A percentile compares a stretch with the other conserved stretches of the same genome.
Conservation (phyloP, 352 stramenopile genomes). For the Pythium phragmiticola region DNA sequence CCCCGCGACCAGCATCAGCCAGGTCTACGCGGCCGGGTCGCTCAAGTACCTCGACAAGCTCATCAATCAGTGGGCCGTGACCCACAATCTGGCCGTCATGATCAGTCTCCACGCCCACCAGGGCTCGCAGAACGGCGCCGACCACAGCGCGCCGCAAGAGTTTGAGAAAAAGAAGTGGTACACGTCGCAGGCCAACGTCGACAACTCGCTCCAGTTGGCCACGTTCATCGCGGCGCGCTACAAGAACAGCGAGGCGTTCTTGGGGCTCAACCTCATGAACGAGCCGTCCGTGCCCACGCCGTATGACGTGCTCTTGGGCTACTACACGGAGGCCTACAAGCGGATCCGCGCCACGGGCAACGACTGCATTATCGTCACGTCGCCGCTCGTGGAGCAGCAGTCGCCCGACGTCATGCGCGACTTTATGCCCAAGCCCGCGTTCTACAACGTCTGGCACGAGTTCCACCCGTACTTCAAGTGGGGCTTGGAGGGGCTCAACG, state of each 20-base stretch:
- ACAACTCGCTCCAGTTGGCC: constrained; percentile 41
- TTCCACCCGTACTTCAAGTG: constrained; percentile 60
- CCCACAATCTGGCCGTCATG: constrained; percentile 58
- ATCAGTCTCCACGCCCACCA: constrained; percentile 54
- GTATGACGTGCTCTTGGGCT: constrained; percentile 26
- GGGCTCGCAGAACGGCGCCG: constrained; percentile 59
- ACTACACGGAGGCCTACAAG: constrained; percentile 45
- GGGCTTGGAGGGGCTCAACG: constrained; percentile 27
- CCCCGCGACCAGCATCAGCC: neutral
- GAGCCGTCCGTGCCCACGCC: constrained; percentile 33
- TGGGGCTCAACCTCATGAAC: constrained; percentile 60
- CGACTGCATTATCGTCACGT: constrained; percentile 45
- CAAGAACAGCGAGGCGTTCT: constrained; percentile 41
- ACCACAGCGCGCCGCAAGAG: constrained; percentile 38
- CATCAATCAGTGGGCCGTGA: constrained; percentile 47
- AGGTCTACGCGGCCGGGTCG: constrained; percentile 21
- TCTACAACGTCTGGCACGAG: constrained; percentile 60
- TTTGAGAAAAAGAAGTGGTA: constrained; percentile 28
- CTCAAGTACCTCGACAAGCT: constrained; percentile 53
- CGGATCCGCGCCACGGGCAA: constrained; percentile 38
- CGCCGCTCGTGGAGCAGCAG: constrained; percentile 43
- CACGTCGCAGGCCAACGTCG: constrained; percentile 26
- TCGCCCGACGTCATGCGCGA: constrained; percentile 23
- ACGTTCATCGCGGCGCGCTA: constrained; percentile 48
- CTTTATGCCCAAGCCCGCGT: constrained; percentile 36